Evolutionary conservation across 2,329 filamentous ascomycete species (phyloP), one percentile per base, ranked within the genome.

Genomic region (Pseudonectria foliicola): DNA sequence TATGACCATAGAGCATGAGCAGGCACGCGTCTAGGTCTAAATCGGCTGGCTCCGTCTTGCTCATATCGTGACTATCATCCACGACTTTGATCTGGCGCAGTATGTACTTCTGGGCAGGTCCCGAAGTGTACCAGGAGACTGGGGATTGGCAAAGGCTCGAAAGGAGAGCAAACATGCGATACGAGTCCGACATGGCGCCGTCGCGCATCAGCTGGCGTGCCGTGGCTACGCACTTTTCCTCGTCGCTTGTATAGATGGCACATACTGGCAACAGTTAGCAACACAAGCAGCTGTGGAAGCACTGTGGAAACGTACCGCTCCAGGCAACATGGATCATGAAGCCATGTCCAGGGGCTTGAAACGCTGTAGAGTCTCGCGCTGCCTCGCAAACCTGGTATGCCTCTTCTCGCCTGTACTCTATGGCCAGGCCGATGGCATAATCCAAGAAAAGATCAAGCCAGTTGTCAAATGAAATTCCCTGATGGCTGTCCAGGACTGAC

Each of bases 401-500:
- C 43, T 86, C 80, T 27, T 80, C 71, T 11, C 74, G 67, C 31
- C 82, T 76, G 24, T 80, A 80, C 13, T 71, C 65, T 27, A 77
- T 74, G 7, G 88, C 84, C 23, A 92, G 72, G 5, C 81, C 70
- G 31, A 95, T 70, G 3, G 88, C 84, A 55, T 93, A 93, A 52
- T 92, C 85, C 25, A 93, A 73, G 55, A 98, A 95, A 1, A 95
- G 71, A 47, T 93, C 85, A 3, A 95, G 73, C 92, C 92, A 98
- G 30, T 79, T 73, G 38, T 80, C 70, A 53, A 96, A 95, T 0
- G 79, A 67, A 30, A 96, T 85, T 7, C 83, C 84, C 46, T 86
- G 81, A 53, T 87, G 89, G 39, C 55, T 67, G 16, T 63, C 62
- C 4, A 53, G 61, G 55, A 18, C 54, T 55, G 31, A 48, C 56